Base-by-base conservation (phyloP, 306 rosid species). In the Lathyrus tuberosus region DNA sequence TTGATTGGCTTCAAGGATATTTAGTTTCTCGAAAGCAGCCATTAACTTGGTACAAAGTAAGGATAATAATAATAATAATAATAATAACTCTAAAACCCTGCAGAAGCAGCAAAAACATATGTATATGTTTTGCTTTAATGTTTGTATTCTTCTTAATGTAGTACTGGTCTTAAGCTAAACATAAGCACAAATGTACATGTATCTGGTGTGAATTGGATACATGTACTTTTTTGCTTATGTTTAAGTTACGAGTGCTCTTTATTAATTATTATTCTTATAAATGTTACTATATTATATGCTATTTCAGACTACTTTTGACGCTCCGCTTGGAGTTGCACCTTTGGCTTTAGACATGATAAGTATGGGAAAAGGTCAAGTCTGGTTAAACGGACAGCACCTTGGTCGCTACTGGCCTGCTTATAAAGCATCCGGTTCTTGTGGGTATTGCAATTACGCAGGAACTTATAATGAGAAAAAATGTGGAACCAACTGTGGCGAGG, bases 371-470 rank as follows among this genome's bases (percentile, higher is more conserved):
- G 97, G 99, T 78, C 97, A 91, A 76, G 81, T 86, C 65, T 95
- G 99, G 97, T 75, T 95, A 79, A 95, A 95, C 44, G 97, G 91
- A 10, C 85, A 82, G 75, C 87, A 79, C 72, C 70, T 95, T 1
- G 97, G 99, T 10, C 97, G 97, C 54, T 74, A 86, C 86, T 95
- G 99, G 99, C 97, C 99, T 65, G 95, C 96, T 52, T 95, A 95
- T 76, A 95, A 83, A 80, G 96, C 97, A 69, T 66, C 91, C 10
- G 99, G 99, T 74, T 76, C 86, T 49, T 95, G 99, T 76, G 83
- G 56, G 18, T 41, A 73, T 77, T 91, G 99, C 75, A 58, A 84
- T 64, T 89, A 95, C 66, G 83, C 95, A 1, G 99, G 96, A 74
- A 95, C 87, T 16, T 91, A 73, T 26, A 35, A 43, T 56, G 97